Base-by-base conservation (phyloP, 768 basidiomycete genomes). In the Serendipita sp. region DNA sequence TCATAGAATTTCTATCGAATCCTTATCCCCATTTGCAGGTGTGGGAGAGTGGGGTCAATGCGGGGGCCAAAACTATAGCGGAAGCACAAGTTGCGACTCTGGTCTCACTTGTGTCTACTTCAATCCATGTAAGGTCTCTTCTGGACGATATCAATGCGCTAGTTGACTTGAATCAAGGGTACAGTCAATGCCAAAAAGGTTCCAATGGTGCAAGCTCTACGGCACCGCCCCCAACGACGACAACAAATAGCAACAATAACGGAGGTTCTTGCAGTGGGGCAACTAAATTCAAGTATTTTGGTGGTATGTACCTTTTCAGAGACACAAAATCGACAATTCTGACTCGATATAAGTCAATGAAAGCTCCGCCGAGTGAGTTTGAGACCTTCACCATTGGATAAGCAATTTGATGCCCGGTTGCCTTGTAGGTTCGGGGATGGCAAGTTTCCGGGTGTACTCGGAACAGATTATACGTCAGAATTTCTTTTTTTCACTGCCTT, bases 201-300 rank as follows among this genome's bases (percentile, higher is more conserved):
- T 70, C 73, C 45, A 77, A 78, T 4, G 68, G 71, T 4, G 65
- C 72, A 3, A 66, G 70, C 13, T 67, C 73, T 0, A 63, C 70
- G n/a, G n/a, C n/a, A n/a, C n/a, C n/a, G n/a, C n/a, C n/a, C 2
- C 17, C 51, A 20, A n/a, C 63, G 3, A 34, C 64, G 16, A 69
- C 72, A 2, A 69, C 73, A 3, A 65, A 64, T 22, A 61, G 68
- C 13, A 67, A n/a, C n/a, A n/a, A n/a, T n/a, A n/a, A n/a, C 73
- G 13, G 65, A 70, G 1, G 68, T 75, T 3, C 78, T 70, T 69
- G 76, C 16, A 75, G 75, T 20, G 66, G 69, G 20, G 70, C 70
- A 66, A 81, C 79, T 50, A 82, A 81, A 69, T 83, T 84, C 77
- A 74, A 77, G 68, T 81, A 71, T 74, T 82, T 83, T 65, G 83